Percentiles rank a stretch among this genome's conserved stretches.
These are phyloP conservation scores for Craterostigma plantagineum DNA, from an alignment of 257 asterid genomes.

Conservation along the genomic window DNA sequence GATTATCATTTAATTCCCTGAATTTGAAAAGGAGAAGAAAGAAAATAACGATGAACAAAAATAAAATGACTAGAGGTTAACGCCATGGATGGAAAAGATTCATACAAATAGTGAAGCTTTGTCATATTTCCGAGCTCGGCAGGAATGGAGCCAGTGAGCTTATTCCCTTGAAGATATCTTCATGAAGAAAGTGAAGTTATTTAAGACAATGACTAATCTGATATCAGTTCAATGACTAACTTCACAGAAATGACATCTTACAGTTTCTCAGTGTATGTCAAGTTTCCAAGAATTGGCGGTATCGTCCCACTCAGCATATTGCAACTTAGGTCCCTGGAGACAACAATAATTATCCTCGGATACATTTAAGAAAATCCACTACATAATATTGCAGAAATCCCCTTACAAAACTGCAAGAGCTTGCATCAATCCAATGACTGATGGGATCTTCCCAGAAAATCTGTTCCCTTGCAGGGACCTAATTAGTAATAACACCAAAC, in stretches of 20 bases:
- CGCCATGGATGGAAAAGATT: neutral
- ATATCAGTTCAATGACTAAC: neutral
- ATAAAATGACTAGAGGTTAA: neutral
- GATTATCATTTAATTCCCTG: conserved; percentile 85
- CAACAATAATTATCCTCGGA: too few species aligned
- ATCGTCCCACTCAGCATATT: conserved; percentile 72
- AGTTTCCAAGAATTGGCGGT: conserved; percentile 86
- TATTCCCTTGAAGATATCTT: conserved; percentile 90
- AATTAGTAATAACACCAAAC: neutral
- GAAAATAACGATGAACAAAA: neutral
- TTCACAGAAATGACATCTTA: conserved; percentile 13
- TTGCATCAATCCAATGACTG: conserved; percentile 94
- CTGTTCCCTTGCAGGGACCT: conserved; percentile 49
- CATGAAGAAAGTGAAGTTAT: neutral
- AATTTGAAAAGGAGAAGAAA: neutral
- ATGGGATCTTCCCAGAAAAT: conserved; percentile 67
- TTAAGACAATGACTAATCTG: neutral
- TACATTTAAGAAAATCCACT: neutral
- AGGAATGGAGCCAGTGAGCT: conserved; percentile 73
- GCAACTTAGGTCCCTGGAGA: conserved; percentile 67
- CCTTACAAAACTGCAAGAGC: conserved; percentile 97
- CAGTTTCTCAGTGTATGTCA: conserved; percentile 86
- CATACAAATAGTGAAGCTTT: conserved; percentile 78
- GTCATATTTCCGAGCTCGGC: conserved; percentile 96
- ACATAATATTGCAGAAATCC: neutral